phyloP scores from a whole-genome alignment of 192 early-diverging fungal genomes.

The Backusella australiensis region DNA sequence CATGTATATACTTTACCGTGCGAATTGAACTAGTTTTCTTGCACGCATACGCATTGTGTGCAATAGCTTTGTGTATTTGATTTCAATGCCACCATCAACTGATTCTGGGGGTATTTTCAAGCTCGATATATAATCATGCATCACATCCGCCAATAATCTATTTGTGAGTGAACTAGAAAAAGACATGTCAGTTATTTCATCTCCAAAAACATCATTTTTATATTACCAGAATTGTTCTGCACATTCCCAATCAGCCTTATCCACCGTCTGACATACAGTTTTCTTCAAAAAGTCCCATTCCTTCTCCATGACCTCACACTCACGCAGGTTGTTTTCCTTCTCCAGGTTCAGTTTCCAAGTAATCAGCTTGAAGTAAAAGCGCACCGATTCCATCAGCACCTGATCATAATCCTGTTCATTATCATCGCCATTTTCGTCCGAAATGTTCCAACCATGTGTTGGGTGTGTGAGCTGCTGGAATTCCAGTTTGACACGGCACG shows the following conservation, averaged over 20 bases:
- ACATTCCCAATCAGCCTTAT: conserved; percentile 71
- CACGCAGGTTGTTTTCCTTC: conserved; percentile 56
- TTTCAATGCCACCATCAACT: conserved; percentile 37
- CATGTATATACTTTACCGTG: conserved; percentile 36
- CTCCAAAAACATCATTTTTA: background rate
- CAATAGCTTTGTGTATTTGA: conserved; percentile 59
- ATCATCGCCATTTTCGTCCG: conserved; percentile 27
- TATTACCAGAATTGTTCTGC: conserved; percentile 73
- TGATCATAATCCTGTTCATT: conserved; percentile 54
- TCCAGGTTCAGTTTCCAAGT: conserved; percentile 67
- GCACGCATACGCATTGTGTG: conserved; percentile 65
- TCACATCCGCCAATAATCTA: conserved; percentile 45
- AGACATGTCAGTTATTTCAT: background rate
- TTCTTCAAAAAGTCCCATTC: conserved; percentile 78
- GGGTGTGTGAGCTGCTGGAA: conserved; percentile 61
- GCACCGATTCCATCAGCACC: conserved; percentile 67
- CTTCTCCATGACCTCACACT: conserved; percentile 77
- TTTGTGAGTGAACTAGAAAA: conserved; percentile 46
- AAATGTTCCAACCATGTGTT: conserved; percentile 65
- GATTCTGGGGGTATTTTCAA: conserved; percentile 37
- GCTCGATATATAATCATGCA: conserved; percentile 44
- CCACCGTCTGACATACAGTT: conserved; percentile 63
- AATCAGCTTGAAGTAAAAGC: conserved; percentile 79
- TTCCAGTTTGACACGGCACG: conserved; percentile 70
- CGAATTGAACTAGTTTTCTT: conserved; percentile 62